phyloP scores from a whole-genome alignment of 805 yeast species.

The Myxozyma lipomycoides region DNA sequence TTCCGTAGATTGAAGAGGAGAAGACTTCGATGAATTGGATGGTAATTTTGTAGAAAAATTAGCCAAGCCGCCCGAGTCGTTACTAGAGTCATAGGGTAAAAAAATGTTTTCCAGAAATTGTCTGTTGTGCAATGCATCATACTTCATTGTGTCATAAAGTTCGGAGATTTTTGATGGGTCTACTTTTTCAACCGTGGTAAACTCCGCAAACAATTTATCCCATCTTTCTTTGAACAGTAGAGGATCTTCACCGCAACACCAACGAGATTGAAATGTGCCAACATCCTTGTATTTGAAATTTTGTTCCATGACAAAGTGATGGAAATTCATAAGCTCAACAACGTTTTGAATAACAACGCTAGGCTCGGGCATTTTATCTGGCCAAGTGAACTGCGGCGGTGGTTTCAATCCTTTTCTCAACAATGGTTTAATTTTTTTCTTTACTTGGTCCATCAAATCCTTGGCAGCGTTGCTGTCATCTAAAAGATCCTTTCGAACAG shows the following conservation, averaged over 20 bases:
- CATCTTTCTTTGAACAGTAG: conserved; percentile 86
- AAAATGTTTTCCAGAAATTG: conserved; percentile 81
- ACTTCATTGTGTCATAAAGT: conserved; percentile 96
- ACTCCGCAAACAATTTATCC: conserved; percentile 93
- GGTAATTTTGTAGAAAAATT: background rate
- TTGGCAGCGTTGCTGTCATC: conserved; percentile 99
- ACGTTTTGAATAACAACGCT: conserved; percentile 89
- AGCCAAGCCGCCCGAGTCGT: background rate
- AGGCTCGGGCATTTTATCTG: conserved; percentile 96
- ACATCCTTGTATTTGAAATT: conserved; percentile 69
- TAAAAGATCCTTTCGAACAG: conserved; percentile 80
- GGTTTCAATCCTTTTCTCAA: conserved; percentile 94
- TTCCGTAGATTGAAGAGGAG: conserved; percentile 42
- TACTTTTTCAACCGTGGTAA: conserved; percentile 86
- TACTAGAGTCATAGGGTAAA: conserved; percentile 47
- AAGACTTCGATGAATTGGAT: conserved; percentile 30
- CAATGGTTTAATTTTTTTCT: conserved; percentile 90
- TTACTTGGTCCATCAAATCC: conserved; percentile 95
- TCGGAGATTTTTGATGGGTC: conserved; percentile 97
- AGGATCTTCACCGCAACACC: conserved; percentile 99
- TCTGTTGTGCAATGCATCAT: conserved; percentile 93
- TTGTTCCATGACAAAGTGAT: conserved; percentile 73
- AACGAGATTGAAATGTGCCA: conserved; percentile 61
- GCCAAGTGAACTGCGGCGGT: conserved; percentile 98
- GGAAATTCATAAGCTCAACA: conserved; percentile 92